Evolutionary conservation across 1,284 basidiomycete species (phyloP).

Genomic region (Phaffia rhodozyma): DNA sequence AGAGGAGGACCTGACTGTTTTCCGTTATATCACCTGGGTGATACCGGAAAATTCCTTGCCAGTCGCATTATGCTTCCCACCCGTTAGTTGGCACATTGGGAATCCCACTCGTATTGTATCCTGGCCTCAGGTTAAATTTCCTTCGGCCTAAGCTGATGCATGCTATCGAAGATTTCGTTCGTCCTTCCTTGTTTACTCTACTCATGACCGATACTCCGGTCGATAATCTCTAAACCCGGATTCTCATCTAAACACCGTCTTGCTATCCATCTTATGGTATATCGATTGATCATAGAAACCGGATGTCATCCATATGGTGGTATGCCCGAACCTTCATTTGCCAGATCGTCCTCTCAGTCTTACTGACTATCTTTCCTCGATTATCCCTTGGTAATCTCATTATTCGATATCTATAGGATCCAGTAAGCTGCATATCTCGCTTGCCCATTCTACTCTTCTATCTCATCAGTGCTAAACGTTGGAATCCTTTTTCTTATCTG

Average conservation of each 20-base stretch:
- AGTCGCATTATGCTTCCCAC: constrained; percentile 42
- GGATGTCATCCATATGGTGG: constrained; percentile 43
- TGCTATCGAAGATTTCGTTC: constrained; percentile 36
- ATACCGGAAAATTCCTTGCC: background rate
- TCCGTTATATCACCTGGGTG: background rate
- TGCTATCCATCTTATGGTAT: constrained; percentile 1
- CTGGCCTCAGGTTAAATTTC: constrained; percentile 47
- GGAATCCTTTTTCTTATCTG: constrained; percentile 1
- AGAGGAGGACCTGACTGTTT: background rate
- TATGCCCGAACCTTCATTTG: constrained; percentile 12
- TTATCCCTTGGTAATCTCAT: background rate
- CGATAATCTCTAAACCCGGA: background rate
- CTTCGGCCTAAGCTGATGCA: constrained; percentile 43
- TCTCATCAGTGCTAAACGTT: background rate
- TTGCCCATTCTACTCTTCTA: background rate
- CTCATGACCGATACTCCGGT: background rate
- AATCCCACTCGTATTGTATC: constrained; percentile 44
- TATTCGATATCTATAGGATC: background rate
- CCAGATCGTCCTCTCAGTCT: background rate
- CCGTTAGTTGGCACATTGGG: constrained; percentile 46
- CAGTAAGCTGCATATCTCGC: constrained; percentile 5
- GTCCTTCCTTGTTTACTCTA: background rate
- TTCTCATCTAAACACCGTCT: background rate
- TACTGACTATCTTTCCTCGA: background rate
- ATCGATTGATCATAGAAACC: constrained; percentile 31